Evolutionary conservation across 768 basidiomycete species (phyloP).

Genomic region (Lyophyllum decastes): DNA sequence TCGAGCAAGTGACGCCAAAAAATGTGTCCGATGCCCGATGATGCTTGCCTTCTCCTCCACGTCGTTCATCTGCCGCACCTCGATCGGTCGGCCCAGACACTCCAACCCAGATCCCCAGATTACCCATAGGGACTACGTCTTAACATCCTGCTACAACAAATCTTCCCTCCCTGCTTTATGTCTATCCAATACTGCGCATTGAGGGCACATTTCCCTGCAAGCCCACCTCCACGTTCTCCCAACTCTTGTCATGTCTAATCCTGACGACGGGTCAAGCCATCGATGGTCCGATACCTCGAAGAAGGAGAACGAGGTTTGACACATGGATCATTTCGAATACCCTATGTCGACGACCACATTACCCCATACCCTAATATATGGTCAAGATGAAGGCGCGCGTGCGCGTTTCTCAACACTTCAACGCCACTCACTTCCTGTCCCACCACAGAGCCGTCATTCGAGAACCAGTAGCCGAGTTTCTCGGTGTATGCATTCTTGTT

Average conservation of each 20-base stretch:
- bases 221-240: not conserved
- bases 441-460: slow-evolving; percentile 43
- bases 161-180: not conserved
- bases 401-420: not conserved
- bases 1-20: not conserved
- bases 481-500: slow-evolving; percentile 58
- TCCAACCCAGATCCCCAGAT: not conserved
- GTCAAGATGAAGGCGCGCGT: slow-evolving; percentile 54
- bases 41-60: not conserved
- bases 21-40: not conserved
- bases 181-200: not conserved
- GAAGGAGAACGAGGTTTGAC: not conserved
- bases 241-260: not conserved
- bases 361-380: slow-evolving; percentile 49
- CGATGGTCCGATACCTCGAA: not conserved
- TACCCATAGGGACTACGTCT: not conserved
- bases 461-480: slow-evolving; percentile 66
- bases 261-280: not conserved
- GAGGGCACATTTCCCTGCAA: not conserved
- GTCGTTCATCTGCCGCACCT: not conserved
- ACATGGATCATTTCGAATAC: not conserved
- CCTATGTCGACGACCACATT: slow-evolving; percentile 31
- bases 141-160: not conserved
- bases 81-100: not conserved
- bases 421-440: not conserved